Evolutionary conservation across 139 green algal genomes (phyloP), one percentile per base, ranked within the genome.

Genomic region (Parachlorella kessleri): DNA sequence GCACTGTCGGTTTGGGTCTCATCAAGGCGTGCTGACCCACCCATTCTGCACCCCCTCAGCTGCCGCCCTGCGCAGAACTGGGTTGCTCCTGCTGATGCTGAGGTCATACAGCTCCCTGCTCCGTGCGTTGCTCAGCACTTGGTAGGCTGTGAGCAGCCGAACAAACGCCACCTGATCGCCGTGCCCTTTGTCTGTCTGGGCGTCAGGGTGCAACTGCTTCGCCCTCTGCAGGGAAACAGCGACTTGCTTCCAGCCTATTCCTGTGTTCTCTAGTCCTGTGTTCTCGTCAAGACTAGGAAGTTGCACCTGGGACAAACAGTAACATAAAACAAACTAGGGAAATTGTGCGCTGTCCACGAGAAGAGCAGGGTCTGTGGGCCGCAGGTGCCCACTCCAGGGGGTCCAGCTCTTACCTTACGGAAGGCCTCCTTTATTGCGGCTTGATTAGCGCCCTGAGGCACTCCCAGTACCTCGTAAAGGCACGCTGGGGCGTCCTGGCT

Each of bases 41-140:
- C 53, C 53, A 9, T 18, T 6, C 73, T 64, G 10, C 37, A 65
- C 71, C n/a, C 69, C 64, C 2, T 36, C 30, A 54, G 74, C 72
- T 3, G 83, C 78, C 18, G 80, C 80, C 3, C 30, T 55, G 2
- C 59, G 35, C 38, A 72, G 65, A 38, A 72, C 32, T n/a, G 55
- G 41, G 21, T 39, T 54, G 8, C 68, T 67, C 26, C 18, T 42
- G 23, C 79, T 59, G 1, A 73, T 40, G n/a, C 66, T 84, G 32
- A 87, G 33, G 36, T 87, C 83, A 64, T 87, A 87, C 26, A 87
- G 78, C 78, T 84, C 40, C 2, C 83, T 36, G 23, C 70, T 36
- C 3, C 70, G 75, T 1, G 41, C 26, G 30, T 87, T 68, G 42
- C 32, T 70, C 21, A 87, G 78, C 69, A 86, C 81, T 66, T 84